phyloP scores from a whole-genome alignment of 2,329 filamentous ascomycete genomes.

The Xenoacremonium recifei region DNA sequence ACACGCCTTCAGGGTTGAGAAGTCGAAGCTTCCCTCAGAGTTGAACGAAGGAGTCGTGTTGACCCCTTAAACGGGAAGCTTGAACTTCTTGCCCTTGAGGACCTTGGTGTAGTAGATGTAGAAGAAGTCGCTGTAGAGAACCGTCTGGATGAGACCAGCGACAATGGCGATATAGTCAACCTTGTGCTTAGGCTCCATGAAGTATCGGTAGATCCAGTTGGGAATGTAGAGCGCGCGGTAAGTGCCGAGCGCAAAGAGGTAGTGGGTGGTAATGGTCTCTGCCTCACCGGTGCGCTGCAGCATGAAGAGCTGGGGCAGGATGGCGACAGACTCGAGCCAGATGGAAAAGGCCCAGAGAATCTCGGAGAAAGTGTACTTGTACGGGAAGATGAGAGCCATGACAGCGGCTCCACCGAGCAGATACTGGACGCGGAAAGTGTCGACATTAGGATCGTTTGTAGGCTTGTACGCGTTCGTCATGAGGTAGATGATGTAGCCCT shows the following conservation, averaged over 20 bases:
- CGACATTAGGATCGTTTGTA: conserved; percentile 93
- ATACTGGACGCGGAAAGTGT: conserved; percentile 97
- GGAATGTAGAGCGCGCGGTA: conserved; percentile 97
- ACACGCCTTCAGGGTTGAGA: neutral
- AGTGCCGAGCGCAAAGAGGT: conserved; percentile 86
- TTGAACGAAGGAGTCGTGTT: neutral
- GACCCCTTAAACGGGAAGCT: conserved; percentile 67
- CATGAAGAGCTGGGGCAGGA: conserved; percentile 97
- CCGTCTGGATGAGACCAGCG: conserved; percentile 87
- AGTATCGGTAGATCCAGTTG: conserved; percentile 95
- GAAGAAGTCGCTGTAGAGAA: conserved; percentile 98
- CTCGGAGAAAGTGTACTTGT: conserved; percentile 78
- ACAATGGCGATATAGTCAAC: conserved; percentile 83
- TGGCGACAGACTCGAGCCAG: conserved; percentile 96
- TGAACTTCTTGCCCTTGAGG: conserved; percentile 84
- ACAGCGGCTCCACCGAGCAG: conserved; percentile 78
- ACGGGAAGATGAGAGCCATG: conserved; percentile 79
- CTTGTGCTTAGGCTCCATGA: conserved; percentile 68
- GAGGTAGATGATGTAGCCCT: conserved; percentile 93
- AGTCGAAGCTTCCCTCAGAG: neutral
- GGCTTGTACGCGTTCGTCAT: conserved; percentile 98
- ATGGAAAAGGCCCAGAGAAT: conserved; percentile 98
- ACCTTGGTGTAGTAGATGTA: conserved; percentile 99
- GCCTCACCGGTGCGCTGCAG: conserved; percentile 95
- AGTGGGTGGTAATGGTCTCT: conserved; percentile 99